Evolutionary conservation across 805 yeast species (phyloP), one percentile per base, ranked within the genome.

Genomic region (Deakozyma indianensis): DNA sequence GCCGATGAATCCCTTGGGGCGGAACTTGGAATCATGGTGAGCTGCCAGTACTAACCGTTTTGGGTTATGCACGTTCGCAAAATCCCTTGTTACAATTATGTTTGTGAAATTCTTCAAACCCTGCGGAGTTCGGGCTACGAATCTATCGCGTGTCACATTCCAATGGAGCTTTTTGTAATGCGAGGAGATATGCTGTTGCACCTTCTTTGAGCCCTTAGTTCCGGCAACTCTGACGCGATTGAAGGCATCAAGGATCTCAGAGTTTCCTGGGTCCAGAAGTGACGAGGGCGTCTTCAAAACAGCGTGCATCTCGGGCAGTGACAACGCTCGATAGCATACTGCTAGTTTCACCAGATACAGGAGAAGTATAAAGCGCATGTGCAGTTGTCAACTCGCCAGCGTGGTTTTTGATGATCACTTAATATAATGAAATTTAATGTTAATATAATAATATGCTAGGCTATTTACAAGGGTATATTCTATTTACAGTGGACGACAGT

Each of bases 1-100:
- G 4, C 82, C 82, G 25, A 75, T 58, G 47, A 77, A 75, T 3
- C 78, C 80, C n/a, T 59, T 61, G 1, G 79, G 78, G 4, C 55
- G 54, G 7, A 60, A 45, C 50, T 70, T 69, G 0, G 78, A 66
- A 53, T 76, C 82, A 51, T 74, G 76, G 50, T 76, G 82, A 0
- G 77, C 81, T 3, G 73, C 72, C 2, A 75, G 50, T 3, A 68
- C 60, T 5, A 69, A 48, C 25, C 64, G 61, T 20, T 28, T 16
- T 56, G 56, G 2, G 55, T 50, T 2, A 52, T 53, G 3, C 14
- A 14, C 28, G 14, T 25, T 14, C 14, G 28, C 7, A 48, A 28
- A 1, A 23, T 51, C 57, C 16, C 56, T 44, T n/a, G 54, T 50
- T 5, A 55, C 61, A 9, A 62, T 45, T 2, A 63, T 43, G 45